Percentiles rank a stretch among this genome's conserved stretches.
Conservation (phyloP, 1,284 basidiomycete genomes). For the Moesziomyces sp. region DNA sequence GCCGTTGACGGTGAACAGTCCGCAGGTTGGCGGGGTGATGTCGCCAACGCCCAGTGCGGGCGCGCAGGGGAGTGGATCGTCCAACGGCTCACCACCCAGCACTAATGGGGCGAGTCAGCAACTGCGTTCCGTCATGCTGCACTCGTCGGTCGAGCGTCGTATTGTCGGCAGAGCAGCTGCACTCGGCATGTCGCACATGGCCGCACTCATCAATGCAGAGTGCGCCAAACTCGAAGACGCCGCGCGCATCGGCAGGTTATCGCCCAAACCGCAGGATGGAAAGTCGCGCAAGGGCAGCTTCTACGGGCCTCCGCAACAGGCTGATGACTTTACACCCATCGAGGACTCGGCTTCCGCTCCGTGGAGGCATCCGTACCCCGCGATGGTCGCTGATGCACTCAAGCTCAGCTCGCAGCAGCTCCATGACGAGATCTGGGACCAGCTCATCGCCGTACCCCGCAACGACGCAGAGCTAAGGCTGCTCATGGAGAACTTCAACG, state of each 20-base stretch:
- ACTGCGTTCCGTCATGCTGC: conserved; percentile 25
- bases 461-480: conserved; percentile 25
- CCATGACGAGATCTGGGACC: conserved; percentile 49
- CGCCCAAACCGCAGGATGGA: conserved; percentile 13
- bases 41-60: neutral
- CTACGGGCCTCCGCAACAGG: conserved; percentile 4
- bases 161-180: conserved; percentile 34
- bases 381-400: conserved; percentile 40
- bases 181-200: conserved; percentile 36
- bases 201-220: conserved; percentile 36
- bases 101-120: conserved; percentile 1
- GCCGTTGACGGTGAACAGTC: conserved; percentile 14
- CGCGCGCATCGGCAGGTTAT: conserved; percentile 9
- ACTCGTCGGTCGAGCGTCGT: conserved; percentile 24
- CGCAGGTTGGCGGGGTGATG: neutral
- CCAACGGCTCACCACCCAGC: conserved; percentile 4
- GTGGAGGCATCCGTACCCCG: conserved; percentile 47
- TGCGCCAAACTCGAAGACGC: conserved; percentile 23
- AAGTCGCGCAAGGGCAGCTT: conserved; percentile 28
- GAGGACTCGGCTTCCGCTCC: conserved; percentile 42
- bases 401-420: conserved; percentile 30
- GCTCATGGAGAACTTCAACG: conserved; percentile 34
- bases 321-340: conserved; percentile 22
- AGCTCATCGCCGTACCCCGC: conserved; percentile 30
- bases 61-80: neutral